Conservation (phyloP, 140 eudicot genomes). For the Erigeron philadelphicus region DNA sequence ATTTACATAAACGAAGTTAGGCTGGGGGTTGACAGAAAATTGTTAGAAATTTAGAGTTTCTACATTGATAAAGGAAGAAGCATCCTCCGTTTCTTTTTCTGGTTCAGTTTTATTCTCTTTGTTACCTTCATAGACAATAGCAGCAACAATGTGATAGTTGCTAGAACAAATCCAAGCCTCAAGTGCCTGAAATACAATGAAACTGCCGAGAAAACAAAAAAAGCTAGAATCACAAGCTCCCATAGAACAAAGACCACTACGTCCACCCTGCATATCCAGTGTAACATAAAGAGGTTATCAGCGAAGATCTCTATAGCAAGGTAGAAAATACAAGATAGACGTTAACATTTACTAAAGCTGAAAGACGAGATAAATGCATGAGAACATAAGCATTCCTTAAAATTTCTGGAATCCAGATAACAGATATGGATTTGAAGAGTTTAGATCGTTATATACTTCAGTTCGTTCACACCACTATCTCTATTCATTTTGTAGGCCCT, state of each 20-base stretch:
- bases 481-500: too few relatives aligned
- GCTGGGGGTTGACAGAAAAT: conserved; percentile 14
- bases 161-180: conserved; percentile 56
- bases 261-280: conserved; percentile 82
- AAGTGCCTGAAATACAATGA: conserved; percentile 76
- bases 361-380: background rate
- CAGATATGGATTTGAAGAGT: background rate
- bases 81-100: conserved; percentile 95
- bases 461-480: background rate
- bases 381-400: conserved; percentile 1
- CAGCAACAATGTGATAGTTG: conserved; percentile 56
- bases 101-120: conserved; percentile 73
- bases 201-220: conserved; percentile 84
- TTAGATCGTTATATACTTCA: background rate
- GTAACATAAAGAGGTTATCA: conserved; percentile 16
- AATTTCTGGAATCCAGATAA: background rate
- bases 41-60: conserved; percentile 21
- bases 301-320: background rate
- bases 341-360: background rate
- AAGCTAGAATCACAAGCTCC: conserved; percentile 82
- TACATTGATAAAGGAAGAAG: conserved; percentile 96
- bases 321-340: background rate
- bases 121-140: conserved; percentile 87
- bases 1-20: conserved; percentile 33
- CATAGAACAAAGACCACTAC: conserved; percentile 83